Conservation (phyloP, 179 eudicot genomes). For the Patellifolia procumbens region DNA sequence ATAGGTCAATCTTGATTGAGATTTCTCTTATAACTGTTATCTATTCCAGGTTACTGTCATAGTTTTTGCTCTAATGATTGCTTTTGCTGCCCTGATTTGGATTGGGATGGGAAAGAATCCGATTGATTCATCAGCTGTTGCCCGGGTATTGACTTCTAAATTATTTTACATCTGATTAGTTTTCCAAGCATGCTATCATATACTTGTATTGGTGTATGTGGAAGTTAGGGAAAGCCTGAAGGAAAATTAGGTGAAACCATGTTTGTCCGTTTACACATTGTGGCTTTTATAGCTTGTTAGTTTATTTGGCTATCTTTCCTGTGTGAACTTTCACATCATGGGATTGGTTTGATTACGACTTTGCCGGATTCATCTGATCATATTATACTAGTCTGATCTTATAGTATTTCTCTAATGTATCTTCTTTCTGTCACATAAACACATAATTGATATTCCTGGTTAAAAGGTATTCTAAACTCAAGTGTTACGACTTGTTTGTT, state of each 20-base stretch:
- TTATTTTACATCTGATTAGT: slow-evolving; percentile 1
- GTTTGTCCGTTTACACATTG: neutral
- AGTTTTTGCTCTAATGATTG: slow-evolving; percentile 62
- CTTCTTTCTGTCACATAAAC: neutral
- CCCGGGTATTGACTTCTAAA: slow-evolving; percentile 55
- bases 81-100: slow-evolving; percentile 76
- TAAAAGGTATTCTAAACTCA: no score
- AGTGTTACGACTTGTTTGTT: neutral
- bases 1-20: neutral
- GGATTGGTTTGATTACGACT: neutral
- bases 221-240: neutral
- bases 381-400: neutral
- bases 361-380: neutral
- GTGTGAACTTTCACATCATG: neutral
- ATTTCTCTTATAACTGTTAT: slow-evolving; percentile 1
- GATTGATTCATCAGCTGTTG: slow-evolving; percentile 70
- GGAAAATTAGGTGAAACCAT: neutral
- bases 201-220: slow-evolving; percentile 2
- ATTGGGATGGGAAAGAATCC: slow-evolving; percentile 79
- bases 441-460: no score
- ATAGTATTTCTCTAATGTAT: neutral
- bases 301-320: neutral
- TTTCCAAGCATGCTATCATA: neutral
- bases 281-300: neutral
- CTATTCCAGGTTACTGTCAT: slow-evolving; percentile 58